These are phyloP conservation scores for Cyclotella choctawhatcheeana DNA, from an alignment of 108 stramenopile species.

Conservation along the genomic window DNA sequence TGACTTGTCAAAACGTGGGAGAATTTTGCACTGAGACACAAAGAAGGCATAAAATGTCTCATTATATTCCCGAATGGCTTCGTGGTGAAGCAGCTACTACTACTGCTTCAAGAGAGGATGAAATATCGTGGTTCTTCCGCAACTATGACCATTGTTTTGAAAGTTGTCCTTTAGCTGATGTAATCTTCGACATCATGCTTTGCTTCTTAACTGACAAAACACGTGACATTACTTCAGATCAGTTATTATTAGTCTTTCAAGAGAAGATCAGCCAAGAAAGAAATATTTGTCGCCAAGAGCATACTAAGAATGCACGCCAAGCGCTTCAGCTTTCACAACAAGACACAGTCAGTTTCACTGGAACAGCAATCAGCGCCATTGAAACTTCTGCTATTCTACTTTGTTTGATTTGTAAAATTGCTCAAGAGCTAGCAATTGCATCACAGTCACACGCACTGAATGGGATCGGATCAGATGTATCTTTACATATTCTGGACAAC, in stretches of 20 bases:
- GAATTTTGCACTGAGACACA: not conserved
- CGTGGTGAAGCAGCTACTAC: not conserved
- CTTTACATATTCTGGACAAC: constrained; percentile 2
- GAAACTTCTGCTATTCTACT: constrained; percentile 26
- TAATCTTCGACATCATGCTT: constrained; percentile 22
- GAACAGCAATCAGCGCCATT: constrained; percentile 16
- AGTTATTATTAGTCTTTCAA: constrained; percentile 24
- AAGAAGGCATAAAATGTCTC: constrained; percentile 19
- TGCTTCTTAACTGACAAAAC: constrained; percentile 4
- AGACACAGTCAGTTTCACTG: constrained; percentile 3
- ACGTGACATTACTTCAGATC: constrained; percentile 4
- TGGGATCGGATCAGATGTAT: constrained; percentile 11
- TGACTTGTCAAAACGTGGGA: not conserved
- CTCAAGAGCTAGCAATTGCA: constrained; percentile 11
- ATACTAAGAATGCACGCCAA: not conserved
- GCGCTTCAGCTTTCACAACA: not conserved
- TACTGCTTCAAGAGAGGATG: constrained; percentile 3
- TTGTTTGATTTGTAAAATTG: constrained; percentile 21
- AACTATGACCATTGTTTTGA: constrained; percentile 19
- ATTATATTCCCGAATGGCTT: constrained; percentile 29
- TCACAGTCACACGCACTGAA: constrained; percentile 15
- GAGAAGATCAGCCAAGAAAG: constrained; percentile 15
- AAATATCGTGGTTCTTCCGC: constrained; percentile 13
- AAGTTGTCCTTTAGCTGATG: constrained; percentile 25
- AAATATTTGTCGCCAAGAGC: not conserved